phyloP scores from a whole-genome alignment of 2,329 filamentous ascomycete genomes.

The Neopestalotiopsis sp. region DNA sequence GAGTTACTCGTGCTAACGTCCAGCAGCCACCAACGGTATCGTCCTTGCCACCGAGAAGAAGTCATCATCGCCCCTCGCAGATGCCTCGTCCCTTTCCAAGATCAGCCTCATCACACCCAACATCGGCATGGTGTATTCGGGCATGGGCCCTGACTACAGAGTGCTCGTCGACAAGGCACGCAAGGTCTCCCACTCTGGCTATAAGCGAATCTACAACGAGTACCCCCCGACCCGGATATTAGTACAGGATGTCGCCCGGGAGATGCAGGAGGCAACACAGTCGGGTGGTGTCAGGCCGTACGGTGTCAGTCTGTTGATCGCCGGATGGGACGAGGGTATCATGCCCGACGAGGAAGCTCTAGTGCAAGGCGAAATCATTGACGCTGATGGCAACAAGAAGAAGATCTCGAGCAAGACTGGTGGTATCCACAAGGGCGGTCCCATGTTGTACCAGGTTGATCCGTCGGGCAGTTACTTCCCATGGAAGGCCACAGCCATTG shows the following conservation, averaged over 20 bases:
- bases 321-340: slow-evolving; percentile 97
- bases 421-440: slow-evolving; percentile 92
- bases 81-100: slow-evolving; percentile 93
- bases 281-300: slow-evolving; percentile 97
- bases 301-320: slow-evolving; percentile 92
- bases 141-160: slow-evolving; percentile 98
- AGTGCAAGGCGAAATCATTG: slow-evolving; percentile 56
- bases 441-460: slow-evolving; percentile 98
- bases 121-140: slow-evolving; percentile 99
- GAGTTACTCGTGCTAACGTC: slow-evolving; percentile 21
- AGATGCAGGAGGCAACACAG: slow-evolving; percentile 99
- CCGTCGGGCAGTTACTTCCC: slow-evolving; percentile 99
- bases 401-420: slow-evolving; percentile 86
- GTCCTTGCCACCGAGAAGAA: slow-evolving; percentile 99
- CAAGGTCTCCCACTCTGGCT: slow-evolving; percentile 96
- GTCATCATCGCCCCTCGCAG: slow-evolving; percentile 95
- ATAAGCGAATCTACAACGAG: slow-evolving; percentile 99
- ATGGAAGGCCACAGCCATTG: slow-evolving; percentile 99
- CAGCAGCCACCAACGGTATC: slow-evolving; percentile 92
- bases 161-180: slow-evolving; percentile 97
- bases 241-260: slow-evolving; percentile 95
- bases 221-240: slow-evolving; percentile 99
- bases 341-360: slow-evolving; percentile 79
- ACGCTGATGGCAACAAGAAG: slow-evolving; percentile 69
- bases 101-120: slow-evolving; percentile 98